Evolutionary conservation across 768 basidiomycete species (phyloP), one percentile per base, ranked within the genome.

Genomic region (Erythrobasidium yunnanense): DNA sequence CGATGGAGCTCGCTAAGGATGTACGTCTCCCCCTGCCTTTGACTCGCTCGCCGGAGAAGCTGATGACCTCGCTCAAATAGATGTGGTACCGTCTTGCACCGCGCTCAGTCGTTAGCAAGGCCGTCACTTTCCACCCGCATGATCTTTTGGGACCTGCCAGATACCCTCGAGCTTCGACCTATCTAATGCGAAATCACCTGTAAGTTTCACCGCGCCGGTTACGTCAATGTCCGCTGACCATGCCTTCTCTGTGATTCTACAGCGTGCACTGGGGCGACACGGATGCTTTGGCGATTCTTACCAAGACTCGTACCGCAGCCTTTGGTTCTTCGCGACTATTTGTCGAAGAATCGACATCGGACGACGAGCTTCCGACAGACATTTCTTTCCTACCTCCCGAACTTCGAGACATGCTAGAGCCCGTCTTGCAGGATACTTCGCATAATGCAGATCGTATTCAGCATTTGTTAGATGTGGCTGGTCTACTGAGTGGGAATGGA

Each of bases 41-140:
- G 29, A 7, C 32, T 45, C 38, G 15, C 30, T 6, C 11, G 34
- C 27, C 57, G 23, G 11, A 15, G 8, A 15, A 7, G 7, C 30
- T 25, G 23, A n/a, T 35, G 4, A 47, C 15, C 25, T 60, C 4
- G 4, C 5, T 51, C 38, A 8, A 25, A 30, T 34, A 63, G 60
- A 63, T 63, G 60, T 63, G 60, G 60, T 63, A 50, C 27, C 60
- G 60, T 13, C 47, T 34, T 50, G 60, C 60, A 32, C 60, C 60
- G 46, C 25, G 60, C 33, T 63, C 60, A 4, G 49, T 63, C 38
- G 52, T 63, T 18, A 63, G 47, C 8, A 63, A 63, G 27, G 60
- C 60, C 38, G 60, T 63, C 3, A 50, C 60, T 8, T 63, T 63
- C 47, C 46, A 50, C 32, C 60, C 60, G 25, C 60, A 63, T 35